Base-by-base conservation (phyloP, 202 grass and related monocot genomes). In the Schoenoplectus tabernaemontani region DNA sequence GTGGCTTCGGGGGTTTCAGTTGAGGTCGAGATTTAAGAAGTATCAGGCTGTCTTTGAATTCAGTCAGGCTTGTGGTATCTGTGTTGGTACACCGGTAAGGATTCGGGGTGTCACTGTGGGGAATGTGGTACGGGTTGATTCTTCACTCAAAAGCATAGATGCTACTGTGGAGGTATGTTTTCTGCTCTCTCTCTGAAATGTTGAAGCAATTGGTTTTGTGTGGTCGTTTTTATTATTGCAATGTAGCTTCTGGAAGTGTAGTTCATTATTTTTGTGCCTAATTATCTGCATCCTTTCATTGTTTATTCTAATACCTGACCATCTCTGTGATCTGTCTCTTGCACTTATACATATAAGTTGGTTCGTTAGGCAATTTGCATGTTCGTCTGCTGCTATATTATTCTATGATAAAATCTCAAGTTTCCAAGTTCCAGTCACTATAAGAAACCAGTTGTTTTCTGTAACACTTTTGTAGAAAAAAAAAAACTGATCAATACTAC, bases 71-170 rank as follows among this genome's bases (percentile, higher is more conserved):
- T 85, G 78, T 68, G 96, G 96, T 70, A 95, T 99, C 79, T 99
- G 96, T 86, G 96, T 99, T 65, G 96, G 96, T 58, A 99, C 96
- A 11, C 92, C 96, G 1, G 84, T 99, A 36, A 64, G 96, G 64
- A 99, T 99, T 33, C 91, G 96, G 41, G 96, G 96, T 64, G 90
- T 95, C 81, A 91, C 90, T 13, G 91, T 99, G 3, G 96, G 96
- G 39, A 91, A 77, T 87, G 96, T 99, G 68, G 86, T 99, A 48
- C 85, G 89, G 5, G 96, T 99, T 30, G 85, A 93, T 82, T 99
- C 96, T 0, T 95, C 89, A 2, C 90, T 99, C 51, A 92, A 78
- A 88, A 91, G 92, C 73, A 92, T 99, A 8, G 96, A 95, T 56
- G 96, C 96, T 0, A 32, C 85, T 43, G 96, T 89, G 54, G 84